Conservation (phyloP, 257 asterid species). For the Verbascum thapsus region DNA sequence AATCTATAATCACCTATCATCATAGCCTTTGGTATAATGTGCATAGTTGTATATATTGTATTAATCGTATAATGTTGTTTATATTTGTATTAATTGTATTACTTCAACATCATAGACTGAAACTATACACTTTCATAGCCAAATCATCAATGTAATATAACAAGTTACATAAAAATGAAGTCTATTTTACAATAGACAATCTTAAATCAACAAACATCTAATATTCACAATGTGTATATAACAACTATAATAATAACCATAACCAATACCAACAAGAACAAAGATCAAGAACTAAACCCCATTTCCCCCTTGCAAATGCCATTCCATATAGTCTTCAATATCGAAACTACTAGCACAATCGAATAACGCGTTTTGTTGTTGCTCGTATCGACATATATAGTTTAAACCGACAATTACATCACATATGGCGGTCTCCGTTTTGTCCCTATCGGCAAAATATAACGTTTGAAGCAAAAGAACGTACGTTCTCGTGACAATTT, state of each 20-base stretch:
- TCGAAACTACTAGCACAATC: slow-evolving; percentile 94
- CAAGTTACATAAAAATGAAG: slow-evolving; percentile 18
- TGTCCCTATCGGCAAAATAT: slow-evolving; percentile 74
- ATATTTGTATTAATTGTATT: too few relatives aligned
- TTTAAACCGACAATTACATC: slow-evolving; percentile 79
- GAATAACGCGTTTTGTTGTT: slow-evolving; percentile 82
- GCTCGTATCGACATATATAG: slow-evolving; percentile 87
- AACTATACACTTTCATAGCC: not conserved
- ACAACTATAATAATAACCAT: not conserved
- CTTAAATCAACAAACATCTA: not conserved
- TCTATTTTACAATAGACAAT: slow-evolving; percentile 20
- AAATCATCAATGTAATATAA: not conserved
- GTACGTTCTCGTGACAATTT: slow-evolving; percentile 68
- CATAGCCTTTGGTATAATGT: too few relatives aligned
- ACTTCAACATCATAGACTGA: not conserved
- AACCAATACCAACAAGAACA: not conserved
- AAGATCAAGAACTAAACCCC: slow-evolving; percentile 46
- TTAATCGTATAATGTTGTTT: too few relatives aligned
- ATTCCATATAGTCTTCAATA: slow-evolving; percentile 70
- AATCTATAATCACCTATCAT: too few relatives aligned
- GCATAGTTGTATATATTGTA: too few relatives aligned
- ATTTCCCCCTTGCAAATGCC: slow-evolving; percentile 58
- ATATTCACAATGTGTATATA: not conserved
- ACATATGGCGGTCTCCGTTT: slow-evolving; percentile 74
- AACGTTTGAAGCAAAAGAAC: slow-evolving; percentile 85